Percentiles rank a stretch among this genome's conserved stretches.
Evolutionary conservation across 805 yeast genomes (phyloP).

Genomic region (Citeromyces nyonsensis): DNA sequence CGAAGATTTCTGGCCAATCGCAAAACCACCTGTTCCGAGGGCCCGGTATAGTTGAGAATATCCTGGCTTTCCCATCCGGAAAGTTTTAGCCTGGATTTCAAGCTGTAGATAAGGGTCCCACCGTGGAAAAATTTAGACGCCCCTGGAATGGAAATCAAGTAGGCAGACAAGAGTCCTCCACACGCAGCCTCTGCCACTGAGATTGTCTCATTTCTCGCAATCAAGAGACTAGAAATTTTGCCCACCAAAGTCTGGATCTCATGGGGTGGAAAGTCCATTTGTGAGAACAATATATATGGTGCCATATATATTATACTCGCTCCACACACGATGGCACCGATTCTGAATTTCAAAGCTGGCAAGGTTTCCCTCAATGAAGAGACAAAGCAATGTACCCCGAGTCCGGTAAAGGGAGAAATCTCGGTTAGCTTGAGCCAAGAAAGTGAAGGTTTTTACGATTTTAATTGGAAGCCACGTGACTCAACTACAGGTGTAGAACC

Average conservation of each 20-base stretch:
- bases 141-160: conserved; percentile 70
- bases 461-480: conserved; percentile 60
- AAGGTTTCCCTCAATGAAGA: conserved; percentile 50
- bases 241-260: conserved; percentile 32
- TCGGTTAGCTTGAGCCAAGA: conserved; percentile 46
- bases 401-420: conserved; percentile 52
- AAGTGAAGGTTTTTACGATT: conserved; percentile 56
- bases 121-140: conserved; percentile 78
- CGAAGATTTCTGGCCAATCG: conserved; percentile 66
- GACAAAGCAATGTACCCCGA: conserved; percentile 52
- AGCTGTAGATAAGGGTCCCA: conserved; percentile 66
- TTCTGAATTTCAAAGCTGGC: conserved; percentile 60
- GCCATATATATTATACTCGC: too few species aligned
- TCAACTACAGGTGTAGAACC: conserved; percentile 24
- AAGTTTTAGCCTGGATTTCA: conserved; percentile 56
- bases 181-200: conserved; percentile 84
- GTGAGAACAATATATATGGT: neutral
- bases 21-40: conserved; percentile 59
- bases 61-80: conserved; percentile 71
- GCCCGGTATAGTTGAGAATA: conserved; percentile 64
- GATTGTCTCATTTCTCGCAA: conserved; percentile 41
- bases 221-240: conserved; percentile 41
- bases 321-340: conserved; percentile 1
- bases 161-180: conserved; percentile 76
- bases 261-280: conserved; percentile 42